These are phyloP conservation scores for barley (Hordeum vulgare) DNA, from an alignment of 176 grass and related monocot species.

Conservation along the genomic window DNA sequence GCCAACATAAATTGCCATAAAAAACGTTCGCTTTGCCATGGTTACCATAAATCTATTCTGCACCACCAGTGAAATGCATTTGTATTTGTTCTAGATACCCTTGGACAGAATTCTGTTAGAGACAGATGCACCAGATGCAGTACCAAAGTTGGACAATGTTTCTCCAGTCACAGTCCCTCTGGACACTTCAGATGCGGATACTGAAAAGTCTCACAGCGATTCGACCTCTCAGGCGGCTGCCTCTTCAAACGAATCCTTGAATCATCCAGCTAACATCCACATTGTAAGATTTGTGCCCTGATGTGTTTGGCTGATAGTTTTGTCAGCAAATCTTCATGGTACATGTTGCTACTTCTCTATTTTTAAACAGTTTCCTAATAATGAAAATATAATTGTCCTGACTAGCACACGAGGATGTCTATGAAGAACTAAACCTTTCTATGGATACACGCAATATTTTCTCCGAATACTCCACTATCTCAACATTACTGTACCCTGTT, in stretches of 20 bases:
- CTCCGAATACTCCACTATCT: neutral
- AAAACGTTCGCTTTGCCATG: too few species aligned
- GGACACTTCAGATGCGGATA: slow-evolving; percentile 15
- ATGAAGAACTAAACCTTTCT: neutral
- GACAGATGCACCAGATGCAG: slow-evolving; percentile 72
- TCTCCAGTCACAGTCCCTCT: slow-evolving; percentile 38
- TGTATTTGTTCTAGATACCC: slow-evolving; percentile 57
- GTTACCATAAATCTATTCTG: neutral
- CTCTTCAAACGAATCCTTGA: slow-evolving; percentile 34
- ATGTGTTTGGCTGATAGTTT: slow-evolving; percentile 10
- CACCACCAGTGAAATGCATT: neutral
- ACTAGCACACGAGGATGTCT: neutral
- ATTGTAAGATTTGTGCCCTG: slow-evolving; percentile 44
- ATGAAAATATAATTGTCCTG: neutral
- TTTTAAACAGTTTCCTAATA: neutral
- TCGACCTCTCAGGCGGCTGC: neutral
- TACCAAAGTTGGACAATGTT: slow-evolving; percentile 52
- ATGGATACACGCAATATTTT: neutral
- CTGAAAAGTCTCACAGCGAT: slow-evolving; percentile 10
- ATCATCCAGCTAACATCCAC: slow-evolving; percentile 82
- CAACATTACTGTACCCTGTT: neutral
- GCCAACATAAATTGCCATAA: too few species aligned
- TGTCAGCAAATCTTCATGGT: neutral
- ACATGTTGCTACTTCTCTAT: neutral
- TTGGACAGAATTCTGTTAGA: slow-evolving; percentile 84